Conservation (phyloP, 2,329 filamentous ascomycete genomes). For the Colletotrichum musae region DNA sequence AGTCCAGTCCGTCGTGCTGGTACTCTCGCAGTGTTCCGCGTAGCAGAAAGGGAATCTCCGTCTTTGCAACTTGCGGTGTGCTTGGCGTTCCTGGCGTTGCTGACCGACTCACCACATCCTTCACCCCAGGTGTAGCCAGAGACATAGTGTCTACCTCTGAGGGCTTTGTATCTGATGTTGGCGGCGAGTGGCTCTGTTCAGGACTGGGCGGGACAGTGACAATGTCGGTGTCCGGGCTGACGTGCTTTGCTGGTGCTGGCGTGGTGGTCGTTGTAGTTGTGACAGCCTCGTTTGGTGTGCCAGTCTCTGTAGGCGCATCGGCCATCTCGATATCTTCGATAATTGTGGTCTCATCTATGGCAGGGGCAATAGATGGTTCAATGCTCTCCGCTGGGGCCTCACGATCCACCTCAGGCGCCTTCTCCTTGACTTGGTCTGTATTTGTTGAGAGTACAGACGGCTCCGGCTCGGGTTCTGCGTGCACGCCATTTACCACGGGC, state of each 20-base stretch:
- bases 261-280: conserved; percentile 44
- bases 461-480: background rate
- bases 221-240: conserved; percentile 60
- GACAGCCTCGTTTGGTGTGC: conserved; percentile 45
- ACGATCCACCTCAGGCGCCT: background rate
- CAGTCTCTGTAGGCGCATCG: conserved; percentile 42
- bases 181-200: conserved; percentile 63
- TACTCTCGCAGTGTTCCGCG: conserved; percentile 94
- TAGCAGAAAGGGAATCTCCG: conserved; percentile 84
- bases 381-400: background rate
- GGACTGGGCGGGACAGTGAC: conserved; percentile 59
- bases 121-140: conserved; percentile 36
- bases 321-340: conserved; percentile 52
- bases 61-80: conserved; percentile 64
- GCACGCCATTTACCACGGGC: background rate
- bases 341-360: conserved; percentile 36
- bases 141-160: conserved; percentile 62
- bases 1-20: conserved; percentile 96
- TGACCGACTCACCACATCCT: conserved; percentile 50
- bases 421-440: background rate
- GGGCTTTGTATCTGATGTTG: conserved; percentile 65
- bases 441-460: background rate
- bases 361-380: background rate
- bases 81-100: conserved; percentile 51
- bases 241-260: conserved; percentile 46